A percentile compares a stretch with the other conserved stretches of the same genome.
phyloP scores from a whole-genome alignment of 2,329 filamentous ascomycete species.

The Orbilia javanica region DNA sequence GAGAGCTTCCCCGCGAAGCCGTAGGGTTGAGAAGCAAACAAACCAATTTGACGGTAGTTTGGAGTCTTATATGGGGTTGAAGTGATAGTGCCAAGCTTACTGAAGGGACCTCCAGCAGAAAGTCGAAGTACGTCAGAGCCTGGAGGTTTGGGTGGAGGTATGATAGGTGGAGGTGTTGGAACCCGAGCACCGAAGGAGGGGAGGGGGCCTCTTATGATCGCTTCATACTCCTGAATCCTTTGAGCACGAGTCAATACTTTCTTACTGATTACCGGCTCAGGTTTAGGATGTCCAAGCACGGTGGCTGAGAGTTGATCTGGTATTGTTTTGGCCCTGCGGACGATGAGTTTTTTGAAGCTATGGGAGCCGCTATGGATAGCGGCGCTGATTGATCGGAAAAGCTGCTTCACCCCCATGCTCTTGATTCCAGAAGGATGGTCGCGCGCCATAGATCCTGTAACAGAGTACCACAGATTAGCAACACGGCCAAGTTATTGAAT shows the following conservation, averaged over 20 bases:
- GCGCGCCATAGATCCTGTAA: slow-evolving; percentile 39
- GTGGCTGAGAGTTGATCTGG: slow-evolving; percentile 39
- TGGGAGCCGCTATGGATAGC: slow-evolving; percentile 12
- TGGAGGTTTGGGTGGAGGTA: not conserved
- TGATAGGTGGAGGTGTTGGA: slow-evolving; percentile 36
- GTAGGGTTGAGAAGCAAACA: slow-evolving; percentile 3
- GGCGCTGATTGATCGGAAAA: slow-evolving; percentile 23
- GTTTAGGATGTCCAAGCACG: slow-evolving; percentile 27
- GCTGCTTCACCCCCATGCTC: slow-evolving; percentile 48
- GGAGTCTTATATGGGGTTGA: not conserved
- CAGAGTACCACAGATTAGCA: slow-evolving; percentile 27
- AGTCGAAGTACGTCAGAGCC: not conserved
- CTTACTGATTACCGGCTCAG: not conserved
- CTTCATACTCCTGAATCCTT: slow-evolving; percentile 26
- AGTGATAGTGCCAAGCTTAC: not conserved
- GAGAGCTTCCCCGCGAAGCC: slow-evolving; percentile 1
- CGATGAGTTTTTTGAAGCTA: slow-evolving; percentile 34
- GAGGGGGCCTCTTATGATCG: not conserved
- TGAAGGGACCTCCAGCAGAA: not conserved
- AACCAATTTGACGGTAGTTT: slow-evolving; percentile 6
- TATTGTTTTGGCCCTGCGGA: slow-evolving; percentile 36
- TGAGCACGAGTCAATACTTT: slow-evolving; percentile 36
- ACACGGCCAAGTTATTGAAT: slow-evolving; percentile 31
- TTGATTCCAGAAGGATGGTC: slow-evolving; percentile 32
- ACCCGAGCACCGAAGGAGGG: slow-evolving; percentile 42